A percentile compares a stretch with the other conserved stretches of the same genome.
phyloP scores from a whole-genome alignment of 75 land plant species.

The Cunninghamia lanceolata region DNA sequence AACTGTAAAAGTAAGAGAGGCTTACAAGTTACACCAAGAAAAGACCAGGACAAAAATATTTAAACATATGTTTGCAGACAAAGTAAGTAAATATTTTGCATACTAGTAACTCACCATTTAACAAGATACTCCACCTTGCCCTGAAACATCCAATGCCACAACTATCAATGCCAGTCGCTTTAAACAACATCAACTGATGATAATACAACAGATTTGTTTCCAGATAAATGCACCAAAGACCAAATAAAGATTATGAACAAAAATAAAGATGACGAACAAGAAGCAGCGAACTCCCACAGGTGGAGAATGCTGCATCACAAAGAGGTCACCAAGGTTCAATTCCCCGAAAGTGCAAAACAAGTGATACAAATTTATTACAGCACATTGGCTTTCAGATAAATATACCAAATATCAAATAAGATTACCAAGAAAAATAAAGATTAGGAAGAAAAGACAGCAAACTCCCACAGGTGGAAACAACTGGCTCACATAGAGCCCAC shows the following conservation, averaged over 20 bases:
- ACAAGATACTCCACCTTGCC: slow-evolving; percentile 83
- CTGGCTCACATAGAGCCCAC: too few species aligned
- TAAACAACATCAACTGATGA: not conserved
- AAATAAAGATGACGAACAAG: not conserved
- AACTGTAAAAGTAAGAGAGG: too few species aligned
- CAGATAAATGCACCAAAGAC: not conserved
- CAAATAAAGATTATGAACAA: not conserved
- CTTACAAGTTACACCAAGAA: too few species aligned
- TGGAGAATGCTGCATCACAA: not conserved
- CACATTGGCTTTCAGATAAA: not conserved
- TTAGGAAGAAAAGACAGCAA: too few species aligned
- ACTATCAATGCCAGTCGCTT: not conserved
- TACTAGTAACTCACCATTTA: slow-evolving; percentile 73
- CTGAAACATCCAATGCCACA: slow-evolving; percentile 24
- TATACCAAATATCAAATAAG: not conserved
- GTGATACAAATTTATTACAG: not conserved
- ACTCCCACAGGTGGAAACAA: too few species aligned
- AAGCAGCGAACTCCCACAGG: not conserved
- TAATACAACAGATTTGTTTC: not conserved
- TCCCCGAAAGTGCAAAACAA: not conserved
- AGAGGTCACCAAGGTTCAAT: not conserved
- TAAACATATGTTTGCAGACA: too few species aligned
- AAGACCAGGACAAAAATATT: too few species aligned
- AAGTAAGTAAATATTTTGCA: too few species aligned
- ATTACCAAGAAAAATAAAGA: too few species aligned